Conservation (phyloP, 306 rosid genomes). For the Rubus parviflorus region DNA sequence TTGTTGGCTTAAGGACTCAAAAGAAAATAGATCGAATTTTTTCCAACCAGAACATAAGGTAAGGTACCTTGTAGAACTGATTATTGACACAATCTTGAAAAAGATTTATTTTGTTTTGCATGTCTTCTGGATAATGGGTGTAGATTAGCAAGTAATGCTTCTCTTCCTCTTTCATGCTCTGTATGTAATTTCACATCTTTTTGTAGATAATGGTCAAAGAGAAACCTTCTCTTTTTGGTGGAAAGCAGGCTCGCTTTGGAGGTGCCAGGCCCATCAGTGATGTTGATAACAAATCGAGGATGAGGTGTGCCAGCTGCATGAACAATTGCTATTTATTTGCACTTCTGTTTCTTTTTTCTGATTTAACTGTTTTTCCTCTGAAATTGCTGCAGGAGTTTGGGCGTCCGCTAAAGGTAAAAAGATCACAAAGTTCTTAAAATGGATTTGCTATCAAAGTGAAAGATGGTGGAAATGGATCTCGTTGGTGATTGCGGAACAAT, state of each 20-base stretch:
- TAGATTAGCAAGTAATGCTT: not conserved
- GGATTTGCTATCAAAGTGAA: slow-evolving; percentile 24
- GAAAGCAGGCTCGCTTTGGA: slow-evolving; percentile 50
- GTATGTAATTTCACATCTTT: slow-evolving; percentile 12
- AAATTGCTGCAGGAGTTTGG: slow-evolving; percentile 57
- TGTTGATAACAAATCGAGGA: slow-evolving; percentile 26
- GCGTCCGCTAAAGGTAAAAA: slow-evolving; percentile 53
- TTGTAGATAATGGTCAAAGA: slow-evolving; percentile 45
- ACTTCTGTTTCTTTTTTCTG: not conserved
- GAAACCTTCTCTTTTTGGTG: slow-evolving; percentile 53
- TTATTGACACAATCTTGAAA: not conserved
- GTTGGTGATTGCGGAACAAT: slow-evolving; percentile 23
- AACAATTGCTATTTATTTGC: not conserved
- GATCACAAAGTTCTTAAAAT: slow-evolving; percentile 17
- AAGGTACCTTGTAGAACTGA: slow-evolving; percentile 24
- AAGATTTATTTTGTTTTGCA: not conserved
- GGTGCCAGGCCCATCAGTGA: slow-evolving; percentile 37
- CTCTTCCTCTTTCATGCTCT: not conserved
- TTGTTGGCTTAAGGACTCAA: slow-evolving; percentile 75
- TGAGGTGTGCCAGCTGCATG: slow-evolving; percentile 47
- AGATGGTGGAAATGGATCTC: slow-evolving; percentile 15
- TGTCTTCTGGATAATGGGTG: not conserved
- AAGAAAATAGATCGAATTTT: slow-evolving; percentile 74
- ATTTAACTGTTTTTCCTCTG: slow-evolving; percentile 13
- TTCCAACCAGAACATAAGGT: slow-evolving; percentile 65